Evolutionary conservation across 208 protist genomes (phyloP).

Genomic region (Lotmaria passim): DNA sequence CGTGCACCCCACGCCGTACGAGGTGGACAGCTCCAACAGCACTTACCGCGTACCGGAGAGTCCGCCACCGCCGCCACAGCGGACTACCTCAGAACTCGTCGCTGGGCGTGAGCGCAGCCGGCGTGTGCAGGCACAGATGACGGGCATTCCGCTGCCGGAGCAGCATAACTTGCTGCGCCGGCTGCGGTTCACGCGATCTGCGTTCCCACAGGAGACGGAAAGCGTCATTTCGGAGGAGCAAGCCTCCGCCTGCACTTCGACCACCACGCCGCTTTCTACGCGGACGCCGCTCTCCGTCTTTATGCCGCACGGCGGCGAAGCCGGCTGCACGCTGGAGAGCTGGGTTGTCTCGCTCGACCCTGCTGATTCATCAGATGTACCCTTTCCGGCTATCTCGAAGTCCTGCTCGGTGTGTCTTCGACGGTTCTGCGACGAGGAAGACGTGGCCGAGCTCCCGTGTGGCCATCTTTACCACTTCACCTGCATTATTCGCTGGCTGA

Average conservation of each 20-base stretch:
- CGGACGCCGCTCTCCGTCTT: not conserved
- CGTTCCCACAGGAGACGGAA: slow-evolving; percentile 4
- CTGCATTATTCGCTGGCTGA: slow-evolving; percentile 42
- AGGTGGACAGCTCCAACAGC: slow-evolving; percentile 8
- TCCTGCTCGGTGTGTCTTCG: slow-evolving; percentile 42
- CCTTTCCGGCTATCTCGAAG: slow-evolving; percentile 14
- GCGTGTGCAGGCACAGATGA: not conserved
- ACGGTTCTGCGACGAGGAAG: slow-evolving; percentile 29
- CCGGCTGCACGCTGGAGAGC: not conserved
- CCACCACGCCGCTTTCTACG: not conserved
- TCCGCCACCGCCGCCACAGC: not conserved
- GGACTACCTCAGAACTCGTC: slow-evolving; percentile 10
- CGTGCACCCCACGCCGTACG: slow-evolving; percentile 3
- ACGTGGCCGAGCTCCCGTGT: slow-evolving; percentile 46
- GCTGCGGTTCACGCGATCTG: slow-evolving; percentile 10
- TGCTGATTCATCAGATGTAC: not conserved
- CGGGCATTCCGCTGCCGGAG: slow-evolving; percentile 18
- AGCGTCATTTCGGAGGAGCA: not conserved
- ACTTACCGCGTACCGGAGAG: slow-evolving; percentile 14
- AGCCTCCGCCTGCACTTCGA: not conserved
- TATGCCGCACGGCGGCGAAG: not conserved
- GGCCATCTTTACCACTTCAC: slow-evolving; percentile 36
- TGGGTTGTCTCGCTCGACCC: slow-evolving; percentile 23
- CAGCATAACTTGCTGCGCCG: slow-evolving; percentile 25
- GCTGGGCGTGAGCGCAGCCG: not conserved